A percentile compares a stretch with the other conserved stretches of the same genome.
Conservation (phyloP, 768 basidiomycete species). For the Leucosporidium creatinivorum region DNA sequence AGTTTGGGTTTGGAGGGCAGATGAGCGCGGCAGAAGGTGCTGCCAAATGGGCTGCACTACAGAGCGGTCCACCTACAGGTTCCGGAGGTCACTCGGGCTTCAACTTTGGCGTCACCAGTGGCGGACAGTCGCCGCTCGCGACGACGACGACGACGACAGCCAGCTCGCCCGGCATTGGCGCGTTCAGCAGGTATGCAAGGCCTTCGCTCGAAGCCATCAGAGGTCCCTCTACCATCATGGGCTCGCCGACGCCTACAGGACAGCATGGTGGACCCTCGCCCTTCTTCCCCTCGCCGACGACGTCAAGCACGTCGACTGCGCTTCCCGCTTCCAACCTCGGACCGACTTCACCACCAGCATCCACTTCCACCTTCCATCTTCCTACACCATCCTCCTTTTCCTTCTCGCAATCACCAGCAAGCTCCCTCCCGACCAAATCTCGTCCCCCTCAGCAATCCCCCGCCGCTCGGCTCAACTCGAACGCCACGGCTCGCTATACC, state of each 20-base stretch:
- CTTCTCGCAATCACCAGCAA: not conserved
- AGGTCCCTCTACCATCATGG: not conserved
- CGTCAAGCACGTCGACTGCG: too few species aligned
- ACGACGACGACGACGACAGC: too few species aligned
- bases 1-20: too few species aligned
- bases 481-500: slow-evolving; percentile 7
- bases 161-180: too few species aligned
- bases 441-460: not conserved
- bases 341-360: not conserved
- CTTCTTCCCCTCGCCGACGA: not conserved
- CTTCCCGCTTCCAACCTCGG: too few species aligned
- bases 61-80: too few species aligned
- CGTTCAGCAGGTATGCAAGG: not conserved
- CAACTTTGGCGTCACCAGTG: too few species aligned
- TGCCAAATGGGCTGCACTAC: too few species aligned
- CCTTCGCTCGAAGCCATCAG: not conserved
- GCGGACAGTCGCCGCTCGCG: too few species aligned
- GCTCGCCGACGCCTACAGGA: not conserved
- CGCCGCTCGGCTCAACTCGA: not conserved
- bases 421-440: not conserved
- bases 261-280: not conserved
- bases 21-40: too few species aligned
- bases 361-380: not conserved
- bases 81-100: too few species aligned
- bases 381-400: not conserved